Percentiles rank a stretch among this genome's conserved stretches.
phyloP scores from a whole-genome alignment of 2,329 filamentous ascomycete genomes.

The Conoideocrella luteorostrata region DNA sequence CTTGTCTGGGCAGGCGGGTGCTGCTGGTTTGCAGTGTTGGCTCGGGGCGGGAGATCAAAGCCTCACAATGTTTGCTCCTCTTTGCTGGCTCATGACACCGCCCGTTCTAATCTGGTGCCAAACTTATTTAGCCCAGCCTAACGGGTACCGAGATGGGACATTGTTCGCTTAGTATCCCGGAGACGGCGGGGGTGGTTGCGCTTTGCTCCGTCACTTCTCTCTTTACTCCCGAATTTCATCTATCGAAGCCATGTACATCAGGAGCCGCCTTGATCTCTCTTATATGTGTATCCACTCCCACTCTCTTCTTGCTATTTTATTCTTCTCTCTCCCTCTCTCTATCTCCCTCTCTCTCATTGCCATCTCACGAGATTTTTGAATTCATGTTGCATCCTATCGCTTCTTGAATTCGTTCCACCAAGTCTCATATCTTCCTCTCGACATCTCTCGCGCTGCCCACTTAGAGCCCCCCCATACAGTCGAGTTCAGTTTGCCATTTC shows the following conservation, averaged over 20 bases:
- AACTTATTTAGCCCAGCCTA: conserved; percentile 14
- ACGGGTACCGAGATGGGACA: conserved; percentile 14
- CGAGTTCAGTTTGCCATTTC: too few relatives aligned
- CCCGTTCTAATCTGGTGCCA: conserved; percentile 26
- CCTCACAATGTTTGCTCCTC: conserved; percentile 15
- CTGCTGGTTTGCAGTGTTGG: conserved; percentile 8
- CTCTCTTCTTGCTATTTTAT: conserved; percentile 14
- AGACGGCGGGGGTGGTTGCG: conserved; percentile 3
- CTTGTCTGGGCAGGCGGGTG: too few relatives aligned
- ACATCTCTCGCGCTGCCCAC: too few relatives aligned
- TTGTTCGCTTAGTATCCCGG: conserved; percentile 7
- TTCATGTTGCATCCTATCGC: too few relatives aligned
- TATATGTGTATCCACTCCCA: conserved; percentile 30
- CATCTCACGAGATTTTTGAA: too few relatives aligned
- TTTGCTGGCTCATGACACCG: conserved; percentile 29
- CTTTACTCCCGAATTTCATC: neutral
- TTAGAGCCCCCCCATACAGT: too few relatives aligned
- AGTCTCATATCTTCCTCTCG: too few relatives aligned
- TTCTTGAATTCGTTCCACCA: too few relatives aligned
- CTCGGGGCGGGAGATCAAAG: conserved; percentile 11
- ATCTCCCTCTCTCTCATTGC: conserved; percentile 7
- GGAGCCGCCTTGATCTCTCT: conserved; percentile 15
- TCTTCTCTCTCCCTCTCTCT: conserved; percentile 12
- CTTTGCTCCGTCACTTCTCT: conserved; percentile 4
- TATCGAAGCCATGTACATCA: conserved; percentile 3